Evolutionary conservation across 2,329 filamentous ascomycete species (phyloP).

Genomic region (Ophiostoma himal-ulmi): DNA sequence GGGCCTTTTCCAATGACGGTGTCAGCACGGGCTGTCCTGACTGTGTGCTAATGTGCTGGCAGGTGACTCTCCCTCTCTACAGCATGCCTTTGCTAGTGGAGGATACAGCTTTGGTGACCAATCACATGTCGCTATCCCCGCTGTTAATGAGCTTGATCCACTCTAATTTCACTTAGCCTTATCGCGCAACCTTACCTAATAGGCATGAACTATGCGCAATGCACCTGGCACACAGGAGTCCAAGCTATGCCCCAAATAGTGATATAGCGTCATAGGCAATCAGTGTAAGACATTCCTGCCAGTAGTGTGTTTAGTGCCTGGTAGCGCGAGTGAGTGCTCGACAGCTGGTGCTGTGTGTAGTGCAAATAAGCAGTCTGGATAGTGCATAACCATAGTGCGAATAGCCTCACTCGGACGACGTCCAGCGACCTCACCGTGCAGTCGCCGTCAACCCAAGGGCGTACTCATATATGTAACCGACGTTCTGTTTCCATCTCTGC

Average conservation of each 20-base stretch:
- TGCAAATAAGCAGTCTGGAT: background rate
- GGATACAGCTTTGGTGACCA: background rate
- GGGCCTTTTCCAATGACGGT: background rate
- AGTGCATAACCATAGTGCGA: background rate
- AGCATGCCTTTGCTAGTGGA: background rate
- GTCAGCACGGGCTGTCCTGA: background rate
- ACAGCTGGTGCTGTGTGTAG: background rate
- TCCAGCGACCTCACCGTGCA: background rate
- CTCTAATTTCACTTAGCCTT: conserved; percentile 17
- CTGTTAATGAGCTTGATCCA: background rate
- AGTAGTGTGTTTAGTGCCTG: background rate
- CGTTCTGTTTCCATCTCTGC: background rate
- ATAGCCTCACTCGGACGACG: background rate
- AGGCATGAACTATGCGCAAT: background rate
- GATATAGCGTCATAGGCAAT: conserved; percentile 11
- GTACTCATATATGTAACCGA: background rate
- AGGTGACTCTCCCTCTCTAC: conserved; percentile 17
- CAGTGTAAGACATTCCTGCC: background rate
- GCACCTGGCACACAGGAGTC: background rate
- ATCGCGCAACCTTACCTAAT: conserved; percentile 9
- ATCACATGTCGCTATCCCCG: background rate
- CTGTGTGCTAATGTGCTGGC: background rate
- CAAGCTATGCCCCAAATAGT: background rate
- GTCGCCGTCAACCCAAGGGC: no score
- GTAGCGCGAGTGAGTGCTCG: background rate